Evolutionary conservation across 1,139 yeast genomes (phyloP).

Genomic region (Kodamaea suecica): DNA sequence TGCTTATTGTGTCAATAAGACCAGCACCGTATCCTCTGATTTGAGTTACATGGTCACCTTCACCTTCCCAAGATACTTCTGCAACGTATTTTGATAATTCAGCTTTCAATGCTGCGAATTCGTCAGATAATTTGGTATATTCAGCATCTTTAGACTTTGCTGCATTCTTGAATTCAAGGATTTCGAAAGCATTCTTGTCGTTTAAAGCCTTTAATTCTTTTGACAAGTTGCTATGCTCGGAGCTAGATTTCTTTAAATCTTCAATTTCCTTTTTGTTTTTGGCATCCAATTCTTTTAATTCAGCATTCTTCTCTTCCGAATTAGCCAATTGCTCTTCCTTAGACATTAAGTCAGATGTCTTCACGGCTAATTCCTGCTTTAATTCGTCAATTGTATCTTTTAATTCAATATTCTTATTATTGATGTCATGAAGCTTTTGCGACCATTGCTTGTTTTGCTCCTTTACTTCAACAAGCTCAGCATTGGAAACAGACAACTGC

Average conservation of each 20-base stretch:
- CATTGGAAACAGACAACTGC: conserved; percentile 5
- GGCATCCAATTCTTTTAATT: conserved; percentile 2
- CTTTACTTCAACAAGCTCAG: conserved; percentile 1
- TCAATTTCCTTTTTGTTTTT: background rate
- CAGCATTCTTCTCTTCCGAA: no score
- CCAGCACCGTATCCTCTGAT: background rate
- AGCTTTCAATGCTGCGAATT: conserved; percentile 4
- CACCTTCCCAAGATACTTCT: background rate
- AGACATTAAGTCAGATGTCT: conserved; percentile 5
- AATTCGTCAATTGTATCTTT: conserved; percentile 1
- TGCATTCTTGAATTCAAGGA: conserved; percentile 16
- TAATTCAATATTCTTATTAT: conserved; percentile 1
- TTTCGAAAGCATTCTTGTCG: conserved; percentile 4
- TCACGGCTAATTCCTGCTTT: conserved; percentile 2
- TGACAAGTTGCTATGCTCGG: conserved; percentile 1
- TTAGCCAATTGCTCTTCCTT: no score
- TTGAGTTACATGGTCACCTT: conserved; percentile 2
- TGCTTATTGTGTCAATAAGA: background rate
- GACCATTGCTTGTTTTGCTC: background rate
- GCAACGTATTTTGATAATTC: background rate
- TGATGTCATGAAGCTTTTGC: background rate
- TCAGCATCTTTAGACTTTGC: no score
- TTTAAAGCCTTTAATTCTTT: conserved; percentile 1
- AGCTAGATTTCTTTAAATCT: conserved; percentile 2
- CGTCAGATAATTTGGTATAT: background rate